Conservation (phyloP, 257 asterid genomes). For the Solanum dulcamara region DNA sequence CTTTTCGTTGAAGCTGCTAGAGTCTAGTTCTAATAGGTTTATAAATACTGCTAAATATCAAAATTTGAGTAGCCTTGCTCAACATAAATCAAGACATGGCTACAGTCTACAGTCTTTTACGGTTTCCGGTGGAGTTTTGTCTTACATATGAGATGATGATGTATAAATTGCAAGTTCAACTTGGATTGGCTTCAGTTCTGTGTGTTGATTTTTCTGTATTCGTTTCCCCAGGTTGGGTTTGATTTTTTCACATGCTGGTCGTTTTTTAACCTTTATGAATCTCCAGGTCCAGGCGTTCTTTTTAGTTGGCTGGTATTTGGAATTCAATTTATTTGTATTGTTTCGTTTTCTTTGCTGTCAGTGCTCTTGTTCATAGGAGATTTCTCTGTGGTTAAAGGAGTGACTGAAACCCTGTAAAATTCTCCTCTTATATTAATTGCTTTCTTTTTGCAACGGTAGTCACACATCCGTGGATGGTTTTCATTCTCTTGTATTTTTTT, state of each 20-base stretch:
- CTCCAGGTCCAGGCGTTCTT: neutral
- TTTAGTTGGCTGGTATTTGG: neutral
- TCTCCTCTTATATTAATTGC: neutral
- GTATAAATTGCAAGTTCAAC: neutral
- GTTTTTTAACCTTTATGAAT: neutral
- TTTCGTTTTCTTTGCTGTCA: neutral
- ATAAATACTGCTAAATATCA: slow-evolving; percentile 13
- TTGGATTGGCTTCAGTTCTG: neutral
- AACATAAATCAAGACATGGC: slow-evolving; percentile 9
- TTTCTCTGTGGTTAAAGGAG: neutral
- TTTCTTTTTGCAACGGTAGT: neutral
- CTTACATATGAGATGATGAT: neutral
- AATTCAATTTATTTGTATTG: neutral
- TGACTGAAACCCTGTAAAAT: neutral
- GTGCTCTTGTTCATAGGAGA: neutral
- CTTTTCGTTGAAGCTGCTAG: neutral
- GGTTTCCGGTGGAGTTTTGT: neutral
- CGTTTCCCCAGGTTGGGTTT: neutral
- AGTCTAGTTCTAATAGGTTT: neutral
- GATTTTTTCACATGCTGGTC: neutral
- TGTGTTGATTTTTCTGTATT: neutral
- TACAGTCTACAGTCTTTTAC: neutral
- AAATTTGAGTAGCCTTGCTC: slow-evolving; percentile 24
- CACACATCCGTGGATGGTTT: neutral
- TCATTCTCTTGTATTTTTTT: neutral